phyloP scores from a whole-genome alignment of 2,329 filamentous ascomycete genomes.

The Hirsutella rhossiliensis region DNA sequence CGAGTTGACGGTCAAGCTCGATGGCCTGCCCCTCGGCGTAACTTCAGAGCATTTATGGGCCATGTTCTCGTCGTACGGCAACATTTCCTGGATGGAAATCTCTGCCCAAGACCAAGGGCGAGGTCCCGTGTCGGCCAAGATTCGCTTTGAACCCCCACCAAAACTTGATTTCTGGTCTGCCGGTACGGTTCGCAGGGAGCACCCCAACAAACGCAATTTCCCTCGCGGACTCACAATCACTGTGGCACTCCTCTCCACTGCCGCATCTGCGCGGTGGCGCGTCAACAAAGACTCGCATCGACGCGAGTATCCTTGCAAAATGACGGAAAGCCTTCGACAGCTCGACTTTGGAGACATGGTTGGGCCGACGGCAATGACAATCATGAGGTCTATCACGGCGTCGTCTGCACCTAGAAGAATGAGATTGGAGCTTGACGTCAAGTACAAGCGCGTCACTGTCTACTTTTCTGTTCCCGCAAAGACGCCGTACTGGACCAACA shows the following conservation, averaged over 20 bases:
- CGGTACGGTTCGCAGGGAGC: conserved; percentile 13
- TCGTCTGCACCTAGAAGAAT: conserved; percentile 5
- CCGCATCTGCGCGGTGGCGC: conserved; percentile 6
- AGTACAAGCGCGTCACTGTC: conserved; percentile 14
- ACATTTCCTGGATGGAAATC: conserved; percentile 44
- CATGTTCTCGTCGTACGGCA: conserved; percentile 39
- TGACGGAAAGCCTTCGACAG: conserved; percentile 29
- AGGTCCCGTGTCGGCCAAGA: conserved; percentile 20
- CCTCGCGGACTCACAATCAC: conserved; percentile 11
- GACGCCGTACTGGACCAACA: conserved; percentile 4
- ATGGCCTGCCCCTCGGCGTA: conserved; percentile 20
- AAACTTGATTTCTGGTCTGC: conserved; percentile 36
- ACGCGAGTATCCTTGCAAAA: conserved; percentile 16
- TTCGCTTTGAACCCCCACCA: conserved; percentile 49
- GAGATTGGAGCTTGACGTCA: conserved; percentile 18
- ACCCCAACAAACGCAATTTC: conserved; percentile 8
- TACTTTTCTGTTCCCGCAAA: conserved; percentile 16
- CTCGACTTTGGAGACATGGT: conserved; percentile 53
- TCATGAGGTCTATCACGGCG: conserved; percentile 31
- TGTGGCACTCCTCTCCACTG: conserved; percentile 1
- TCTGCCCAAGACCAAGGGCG: conserved; percentile 20
- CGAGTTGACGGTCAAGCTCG: conserved; percentile 18
- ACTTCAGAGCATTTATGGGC: conserved; percentile 34
- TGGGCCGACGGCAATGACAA: conserved; percentile 42
- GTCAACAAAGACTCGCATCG: conserved; percentile 7